phyloP scores from a whole-genome alignment of 768 basidiomycete species.

The Lentinula edodes region DNA sequence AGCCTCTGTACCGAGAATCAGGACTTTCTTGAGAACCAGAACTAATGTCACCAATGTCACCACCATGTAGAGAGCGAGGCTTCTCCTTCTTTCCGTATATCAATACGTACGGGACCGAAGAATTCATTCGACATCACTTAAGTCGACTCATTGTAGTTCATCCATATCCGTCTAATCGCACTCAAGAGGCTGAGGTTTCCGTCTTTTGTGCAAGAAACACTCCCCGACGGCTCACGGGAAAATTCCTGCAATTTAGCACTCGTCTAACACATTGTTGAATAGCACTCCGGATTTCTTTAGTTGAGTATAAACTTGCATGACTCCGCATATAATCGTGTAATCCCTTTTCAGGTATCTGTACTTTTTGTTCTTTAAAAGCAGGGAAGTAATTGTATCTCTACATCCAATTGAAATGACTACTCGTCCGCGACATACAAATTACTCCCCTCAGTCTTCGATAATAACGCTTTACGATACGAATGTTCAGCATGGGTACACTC shows the following conservation, averaged over 20 bases:
- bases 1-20: too few species aligned
- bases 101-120: too few species aligned
- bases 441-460: slow-evolving; percentile 6
- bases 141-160: too few species aligned
- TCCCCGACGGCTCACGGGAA: too few species aligned
- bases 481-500: slow-evolving; percentile 37
- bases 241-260: background rate
- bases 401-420: background rate
- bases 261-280: background rate
- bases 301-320: background rate
- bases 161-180: too few species aligned
- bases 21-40: too few species aligned
- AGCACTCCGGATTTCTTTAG: background rate
- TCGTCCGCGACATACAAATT: background rate
- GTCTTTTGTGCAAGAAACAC: too few species aligned
- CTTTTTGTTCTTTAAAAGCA: background rate
- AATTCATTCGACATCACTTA: too few species aligned
- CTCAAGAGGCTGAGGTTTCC: too few species aligned
- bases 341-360: background rate
- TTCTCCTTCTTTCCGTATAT: too few species aligned
- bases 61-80: too few species aligned
- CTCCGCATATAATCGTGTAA: background rate
- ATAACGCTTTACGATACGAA: slow-evolving; percentile 63
- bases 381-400: background rate
- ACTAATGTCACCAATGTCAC: too few species aligned